A percentile compares a stretch with the other conserved stretches of the same genome.
These are phyloP conservation scores for Metarhizium anisopliae DNA, from an alignment of 2,329 filamentous ascomycete species.

Conservation along the genomic window DNA sequence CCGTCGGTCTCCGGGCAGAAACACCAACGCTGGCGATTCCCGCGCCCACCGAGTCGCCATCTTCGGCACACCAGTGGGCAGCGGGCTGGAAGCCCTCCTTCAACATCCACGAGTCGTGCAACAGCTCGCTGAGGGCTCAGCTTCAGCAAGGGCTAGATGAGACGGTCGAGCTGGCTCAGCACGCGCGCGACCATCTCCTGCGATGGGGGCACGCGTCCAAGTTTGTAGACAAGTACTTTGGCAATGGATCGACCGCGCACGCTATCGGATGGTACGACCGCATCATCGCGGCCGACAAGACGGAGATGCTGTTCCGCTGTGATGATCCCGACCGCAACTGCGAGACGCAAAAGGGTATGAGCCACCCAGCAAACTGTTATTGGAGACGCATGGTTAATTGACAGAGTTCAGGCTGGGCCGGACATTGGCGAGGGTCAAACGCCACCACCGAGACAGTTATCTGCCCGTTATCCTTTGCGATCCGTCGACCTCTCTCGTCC, in stretches of 20 bases:
- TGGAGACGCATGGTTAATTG: neutral
- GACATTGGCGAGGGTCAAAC: conserved; percentile 59
- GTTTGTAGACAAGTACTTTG: conserved; percentile 59
- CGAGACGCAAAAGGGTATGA: conserved; percentile 32
- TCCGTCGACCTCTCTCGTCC: conserved; percentile 46
- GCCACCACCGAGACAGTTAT: conserved; percentile 61
- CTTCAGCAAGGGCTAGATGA: conserved; percentile 49
- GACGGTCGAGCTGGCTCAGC: conserved; percentile 45
- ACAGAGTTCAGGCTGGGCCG: conserved; percentile 45
- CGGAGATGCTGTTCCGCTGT: conserved; percentile 53
- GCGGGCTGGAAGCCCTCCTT: conserved; percentile 24
- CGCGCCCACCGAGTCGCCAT: neutral
- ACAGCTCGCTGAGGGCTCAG: conserved; percentile 48
- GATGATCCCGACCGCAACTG: conserved; percentile 62
- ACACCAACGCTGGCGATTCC: neutral
- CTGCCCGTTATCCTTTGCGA: conserved; percentile 52
- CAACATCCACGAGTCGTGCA: conserved; percentile 57
- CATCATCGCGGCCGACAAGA: conserved; percentile 48
- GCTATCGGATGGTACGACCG: conserved; percentile 55
- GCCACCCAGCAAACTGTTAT: neutral
- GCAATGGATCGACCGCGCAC: conserved; percentile 45
- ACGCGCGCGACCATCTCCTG: conserved; percentile 55
- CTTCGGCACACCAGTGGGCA: neutral
- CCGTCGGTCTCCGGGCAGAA: neutral
- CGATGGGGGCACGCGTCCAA: conserved; percentile 47